phyloP scores from a whole-genome alignment of 2,329 filamentous ascomycete species.

The Fragosphaeria purpurea region DNA sequence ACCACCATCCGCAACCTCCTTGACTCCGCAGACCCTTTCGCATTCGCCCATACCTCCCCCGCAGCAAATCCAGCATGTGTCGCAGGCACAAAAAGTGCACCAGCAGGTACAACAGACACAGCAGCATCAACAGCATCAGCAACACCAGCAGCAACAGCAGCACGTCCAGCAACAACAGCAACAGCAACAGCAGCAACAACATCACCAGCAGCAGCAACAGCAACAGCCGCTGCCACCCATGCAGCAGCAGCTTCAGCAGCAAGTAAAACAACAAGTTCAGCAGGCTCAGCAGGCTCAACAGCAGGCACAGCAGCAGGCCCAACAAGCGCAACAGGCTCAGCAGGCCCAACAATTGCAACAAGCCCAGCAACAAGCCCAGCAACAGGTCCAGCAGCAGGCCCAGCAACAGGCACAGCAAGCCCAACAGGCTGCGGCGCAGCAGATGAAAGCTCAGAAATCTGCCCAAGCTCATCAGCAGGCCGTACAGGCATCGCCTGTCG shows the following conservation, averaged over 20 bases:
- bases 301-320: slow-evolving; percentile 10
- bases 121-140: slow-evolving; percentile 14
- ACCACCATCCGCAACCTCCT: slow-evolving; percentile 26
- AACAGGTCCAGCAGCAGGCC: slow-evolving; percentile 20
- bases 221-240: slow-evolving; percentile 5
- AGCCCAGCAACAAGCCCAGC: slow-evolving; percentile 22
- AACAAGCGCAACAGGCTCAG: slow-evolving; percentile 13
- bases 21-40: slow-evolving; percentile 34
- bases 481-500: slow-evolving; percentile 15
- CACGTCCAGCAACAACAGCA: slow-evolving; percentile 19
- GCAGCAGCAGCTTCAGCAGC: slow-evolving; percentile 9
- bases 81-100: slow-evolving; percentile 7
- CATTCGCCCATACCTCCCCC: slow-evolving; percentile 33
- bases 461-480: slow-evolving; percentile 22
- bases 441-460: slow-evolving; percentile 25
- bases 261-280: slow-evolving; percentile 10
- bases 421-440: slow-evolving; percentile 11
- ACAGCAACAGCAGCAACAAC: slow-evolving; percentile 12
- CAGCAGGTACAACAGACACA: slow-evolving; percentile 13
- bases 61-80: slow-evolving; percentile 31
- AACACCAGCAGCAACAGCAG: slow-evolving; percentile 13
- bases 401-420: slow-evolving; percentile 21
- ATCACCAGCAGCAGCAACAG: slow-evolving; percentile 14
- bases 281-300: slow-evolving; percentile 18
- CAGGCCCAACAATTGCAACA: slow-evolving; percentile 14